Percentiles rank a stretch among this genome's conserved stretches.
These are phyloP conservation scores for Tulasnella sp. DNA, from an alignment of 768 basidiomycete species.

Conservation along the genomic window DNA sequence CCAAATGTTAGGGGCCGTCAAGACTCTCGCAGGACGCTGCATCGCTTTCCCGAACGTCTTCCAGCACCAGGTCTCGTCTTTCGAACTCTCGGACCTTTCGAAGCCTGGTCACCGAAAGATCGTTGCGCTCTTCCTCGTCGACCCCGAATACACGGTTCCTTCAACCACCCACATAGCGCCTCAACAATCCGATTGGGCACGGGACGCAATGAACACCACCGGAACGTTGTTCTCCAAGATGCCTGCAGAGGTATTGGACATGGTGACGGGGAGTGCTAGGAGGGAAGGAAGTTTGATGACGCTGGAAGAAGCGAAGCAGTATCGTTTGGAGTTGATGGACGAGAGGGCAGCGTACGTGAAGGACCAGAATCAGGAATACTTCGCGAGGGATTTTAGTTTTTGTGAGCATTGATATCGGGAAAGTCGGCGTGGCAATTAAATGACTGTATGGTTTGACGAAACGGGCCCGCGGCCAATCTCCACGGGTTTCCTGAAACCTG, in stretches of 20 bases:
- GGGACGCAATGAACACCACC: conserved; percentile 34
- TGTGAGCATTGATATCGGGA: conserved; percentile 14
- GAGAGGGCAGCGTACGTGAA: background rate
- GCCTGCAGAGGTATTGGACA: conserved; percentile 12
- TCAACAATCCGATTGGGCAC: conserved; percentile 50
- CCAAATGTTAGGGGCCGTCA: conserved; percentile 45
- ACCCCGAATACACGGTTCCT: conserved; percentile 39
- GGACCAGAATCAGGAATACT: background rate
- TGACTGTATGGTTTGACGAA: background rate
- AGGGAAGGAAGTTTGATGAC: conserved; percentile 6
- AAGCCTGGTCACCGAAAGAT: conserved; percentile 45
- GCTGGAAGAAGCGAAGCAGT: conserved; percentile 16
- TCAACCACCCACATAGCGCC: conserved; percentile 48
- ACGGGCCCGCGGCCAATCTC: no score
- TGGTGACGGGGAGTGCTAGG: background rate
- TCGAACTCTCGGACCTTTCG: conserved; percentile 42
- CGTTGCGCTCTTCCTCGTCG: conserved; percentile 48
- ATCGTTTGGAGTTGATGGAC: conserved; percentile 18
- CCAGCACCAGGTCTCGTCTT: conserved; percentile 45
- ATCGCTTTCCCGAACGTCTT: conserved; percentile 57
- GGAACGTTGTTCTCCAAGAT: conserved; percentile 9
- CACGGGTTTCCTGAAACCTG: no score
- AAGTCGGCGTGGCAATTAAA: background rate
- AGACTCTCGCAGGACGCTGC: conserved; percentile 39
- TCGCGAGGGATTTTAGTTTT: background rate